Evolutionary conservation across 345 rosid species (phyloP), one percentile per base, ranked within the genome.

Genomic region (Clausena lansium): DNA sequence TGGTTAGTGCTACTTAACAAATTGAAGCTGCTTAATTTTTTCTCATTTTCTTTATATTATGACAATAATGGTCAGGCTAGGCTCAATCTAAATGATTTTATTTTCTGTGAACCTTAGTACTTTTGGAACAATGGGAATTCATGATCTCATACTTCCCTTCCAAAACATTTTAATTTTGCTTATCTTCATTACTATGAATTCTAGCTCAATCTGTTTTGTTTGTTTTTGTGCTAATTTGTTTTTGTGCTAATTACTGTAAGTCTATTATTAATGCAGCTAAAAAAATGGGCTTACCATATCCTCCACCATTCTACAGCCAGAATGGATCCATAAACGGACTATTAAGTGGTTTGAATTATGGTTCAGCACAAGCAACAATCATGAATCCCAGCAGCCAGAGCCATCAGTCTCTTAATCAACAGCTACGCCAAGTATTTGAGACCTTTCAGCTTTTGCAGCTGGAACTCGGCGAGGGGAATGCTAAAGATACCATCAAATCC

Each of bases 401-500:
- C 65, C 83, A 83, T 75, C 91, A 89, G 83, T 88, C 93, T 68
- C 93, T 91, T 7, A 85, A 83, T 78, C 89, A 89, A 63, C 95
- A 91, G 84, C 73, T 87, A 30, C 90, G 95, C 45, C 91, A 91
- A 80, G 86, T 85, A 2, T 82, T 84, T 2, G 95, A 91, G 78
- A 89, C 91, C 22, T 76, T 88, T 67, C 93, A 91, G 80, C 75
- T 89, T 47, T 72, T 91, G 74, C 84, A 83, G 79, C 89, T 91
- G 25, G 84, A 87, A 54, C 81, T 89, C 1, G 70, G 85, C 0
- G 81, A 80, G 66, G 81, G 78, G 27, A 68, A 22, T 45, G 81
- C 88, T 22, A 76, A 67, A 13, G 47, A 64, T 22, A 83, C 82
- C 54, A 76, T 87, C 70, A 67, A 78, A 73, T 88, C 93, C 45